Percentiles rank a stretch among this genome's conserved stretches.
Conservation (phyloP, 2,329 filamentous ascomycete species). For the Colletotrichum sp. region DNA sequence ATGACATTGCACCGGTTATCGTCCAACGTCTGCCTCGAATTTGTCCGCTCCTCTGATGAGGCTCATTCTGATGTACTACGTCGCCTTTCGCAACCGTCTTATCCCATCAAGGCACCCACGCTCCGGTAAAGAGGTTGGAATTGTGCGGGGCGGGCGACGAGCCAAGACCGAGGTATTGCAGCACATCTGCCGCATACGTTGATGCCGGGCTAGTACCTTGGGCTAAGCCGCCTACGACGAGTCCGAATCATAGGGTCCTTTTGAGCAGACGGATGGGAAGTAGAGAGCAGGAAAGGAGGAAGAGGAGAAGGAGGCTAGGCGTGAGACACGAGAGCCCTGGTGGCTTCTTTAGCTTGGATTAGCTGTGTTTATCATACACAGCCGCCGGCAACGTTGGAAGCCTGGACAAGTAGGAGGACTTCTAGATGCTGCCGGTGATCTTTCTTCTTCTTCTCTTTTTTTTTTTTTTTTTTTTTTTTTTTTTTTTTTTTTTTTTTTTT, state of each 20-base stretch:
- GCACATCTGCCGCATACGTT: neutral
- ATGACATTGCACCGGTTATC: neutral
- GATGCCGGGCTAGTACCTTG: neutral
- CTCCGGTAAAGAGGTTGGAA: neutral
- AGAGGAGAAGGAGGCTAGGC: neutral
- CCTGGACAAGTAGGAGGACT: neutral
- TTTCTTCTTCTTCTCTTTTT: too few relatives aligned
- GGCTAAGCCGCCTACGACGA: neutral
- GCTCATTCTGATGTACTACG: neutral
- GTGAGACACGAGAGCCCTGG: neutral
- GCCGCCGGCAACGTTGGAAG: neutral
- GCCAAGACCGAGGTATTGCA: neutral
- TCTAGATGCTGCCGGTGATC: neutral
- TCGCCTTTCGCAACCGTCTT: neutral
- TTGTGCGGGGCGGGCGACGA: neutral
- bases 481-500: too few relatives aligned
- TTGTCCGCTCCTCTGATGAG: neutral
- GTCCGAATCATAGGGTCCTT: neutral
- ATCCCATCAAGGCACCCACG: neutral
- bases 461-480: neutral
- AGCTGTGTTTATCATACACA: neutral
- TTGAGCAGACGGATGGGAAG: neutral
- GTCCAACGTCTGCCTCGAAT: neutral
- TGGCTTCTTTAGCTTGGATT: neutral
- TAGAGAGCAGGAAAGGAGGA: neutral